Percentiles rank a stretch among this genome's conserved stretches.
Conservation (phyloP, 108 stramenopile genomes). For the Discostella pseudostelligera region DNA sequence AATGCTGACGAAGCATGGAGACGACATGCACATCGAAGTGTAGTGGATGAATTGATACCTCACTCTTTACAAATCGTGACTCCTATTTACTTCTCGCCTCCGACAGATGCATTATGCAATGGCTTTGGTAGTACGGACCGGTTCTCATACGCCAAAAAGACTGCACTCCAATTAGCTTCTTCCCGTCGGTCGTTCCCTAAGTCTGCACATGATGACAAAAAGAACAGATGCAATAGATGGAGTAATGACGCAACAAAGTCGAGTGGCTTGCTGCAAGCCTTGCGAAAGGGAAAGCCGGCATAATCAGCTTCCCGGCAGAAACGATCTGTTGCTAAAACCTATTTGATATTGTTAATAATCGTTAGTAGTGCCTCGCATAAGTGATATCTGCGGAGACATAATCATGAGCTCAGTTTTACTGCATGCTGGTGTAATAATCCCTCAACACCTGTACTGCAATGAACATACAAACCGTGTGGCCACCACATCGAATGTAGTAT, state of each 20-base stretch:
- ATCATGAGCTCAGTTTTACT: too few species aligned
- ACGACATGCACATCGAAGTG: constrained; percentile 13
- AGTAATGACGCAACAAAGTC: background rate
- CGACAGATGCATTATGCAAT: constrained; percentile 2
- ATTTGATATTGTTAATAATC: too few species aligned
- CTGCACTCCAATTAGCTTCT: constrained; percentile 26
- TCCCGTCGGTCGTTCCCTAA: constrained; percentile 17
- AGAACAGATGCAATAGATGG: background rate
- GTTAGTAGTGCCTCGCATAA: too few species aligned
- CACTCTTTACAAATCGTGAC: constrained; percentile 13
- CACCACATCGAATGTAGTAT: constrained; percentile 93
- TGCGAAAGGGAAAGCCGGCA: background rate
- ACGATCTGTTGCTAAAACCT: background rate
- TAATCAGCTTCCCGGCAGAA: too few species aligned
- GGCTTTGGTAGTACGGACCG: constrained; percentile 12
- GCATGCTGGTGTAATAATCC: constrained; percentile 55
- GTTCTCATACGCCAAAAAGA: constrained; percentile 26
- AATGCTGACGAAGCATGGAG: background rate
- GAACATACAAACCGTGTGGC: constrained; percentile 95
- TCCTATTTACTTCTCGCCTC: constrained; percentile 21
- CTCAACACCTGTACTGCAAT: constrained; percentile 83
- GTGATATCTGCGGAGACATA: too few species aligned
- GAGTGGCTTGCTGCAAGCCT: background rate
- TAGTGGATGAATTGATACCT: constrained; percentile 23
- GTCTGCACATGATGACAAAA: background rate